Conservation (phyloP, 768 basidiomycete species). For the Boletales sp. region DNA sequence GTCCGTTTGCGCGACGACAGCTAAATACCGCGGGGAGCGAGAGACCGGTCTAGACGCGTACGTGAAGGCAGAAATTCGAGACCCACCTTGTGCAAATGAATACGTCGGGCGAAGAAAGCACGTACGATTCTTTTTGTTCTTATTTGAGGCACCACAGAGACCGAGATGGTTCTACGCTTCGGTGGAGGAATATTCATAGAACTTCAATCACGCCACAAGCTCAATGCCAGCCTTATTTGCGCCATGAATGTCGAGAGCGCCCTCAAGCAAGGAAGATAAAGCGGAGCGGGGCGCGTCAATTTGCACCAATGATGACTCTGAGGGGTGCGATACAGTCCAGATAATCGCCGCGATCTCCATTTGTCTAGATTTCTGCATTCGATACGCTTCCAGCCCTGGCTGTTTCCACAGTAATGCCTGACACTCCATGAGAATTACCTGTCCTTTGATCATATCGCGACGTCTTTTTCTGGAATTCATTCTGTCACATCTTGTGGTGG, state of each 20-base stretch:
- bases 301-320: too few species aligned
- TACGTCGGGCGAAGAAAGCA: conserved; percentile 7
- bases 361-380: conserved; percentile 9
- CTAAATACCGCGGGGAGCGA: conserved; percentile 13
- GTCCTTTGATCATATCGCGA: too few species aligned
- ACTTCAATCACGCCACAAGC: too few species aligned
- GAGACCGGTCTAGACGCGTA: not conserved
- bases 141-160: conserved; percentile 4
- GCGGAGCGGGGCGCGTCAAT: conserved; percentile 2
- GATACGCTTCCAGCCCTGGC: conserved; percentile 9
- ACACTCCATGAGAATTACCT: not conserved
- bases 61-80: conserved; percentile 8
- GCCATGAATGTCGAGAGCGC: conserved; percentile 8
- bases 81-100: conserved; percentile 13
- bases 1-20: not conserved
- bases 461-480: not conserved
- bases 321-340: not conserved
- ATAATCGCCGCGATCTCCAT: conserved; percentile 27
- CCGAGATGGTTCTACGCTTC: conserved; percentile 4
- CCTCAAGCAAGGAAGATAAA: conserved; percentile 7
- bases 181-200: not conserved
- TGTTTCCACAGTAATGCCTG: conserved; percentile 2
- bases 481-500: not conserved
- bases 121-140: not conserved
- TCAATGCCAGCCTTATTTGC: not conserved